Conservation (phyloP, 306 rosid species). For the Quercus ilex region DNA sequence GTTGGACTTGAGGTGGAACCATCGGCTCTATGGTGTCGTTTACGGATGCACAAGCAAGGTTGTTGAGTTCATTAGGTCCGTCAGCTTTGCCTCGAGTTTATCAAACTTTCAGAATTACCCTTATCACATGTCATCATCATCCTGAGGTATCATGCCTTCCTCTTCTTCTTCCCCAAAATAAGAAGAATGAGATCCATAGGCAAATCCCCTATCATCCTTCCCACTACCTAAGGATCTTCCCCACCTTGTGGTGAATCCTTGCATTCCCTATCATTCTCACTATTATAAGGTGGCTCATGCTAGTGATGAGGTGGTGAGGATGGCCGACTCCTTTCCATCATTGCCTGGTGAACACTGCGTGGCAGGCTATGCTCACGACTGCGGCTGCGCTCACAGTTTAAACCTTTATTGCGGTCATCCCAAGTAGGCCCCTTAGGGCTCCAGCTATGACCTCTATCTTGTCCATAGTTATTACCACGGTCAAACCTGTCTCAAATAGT, state of each 20-base stretch:
- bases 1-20: too few species aligned
- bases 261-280: too few species aligned
- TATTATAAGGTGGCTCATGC: background rate
- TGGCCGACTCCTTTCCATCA: constrained; percentile 40
- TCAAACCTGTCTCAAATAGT: constrained; percentile 49
- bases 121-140: constrained; percentile 8
- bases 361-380: constrained; percentile 49
- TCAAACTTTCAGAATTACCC: too few species aligned
- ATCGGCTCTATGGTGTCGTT: too few species aligned
- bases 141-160: constrained; percentile 65
- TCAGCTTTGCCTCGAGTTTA: too few species aligned
- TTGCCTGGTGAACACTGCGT: constrained; percentile 57
- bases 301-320: constrained; percentile 22
- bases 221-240: constrained; percentile 14
- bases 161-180: constrained; percentile 60
- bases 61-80: too few species aligned
- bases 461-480: constrained; percentile 30
- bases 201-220: constrained; percentile 14
- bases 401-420: constrained; percentile 42
- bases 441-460: constrained; percentile 27
- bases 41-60: too few species aligned
- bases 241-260: constrained; percentile 30
- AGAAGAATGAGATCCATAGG: constrained; percentile 28
- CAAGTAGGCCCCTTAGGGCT: constrained; percentile 48
- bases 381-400: constrained; percentile 54